Evolutionary conservation across 192 early-diverging fungal genomes (phyloP).

Genomic region (Glomus cerebriforme): DNA sequence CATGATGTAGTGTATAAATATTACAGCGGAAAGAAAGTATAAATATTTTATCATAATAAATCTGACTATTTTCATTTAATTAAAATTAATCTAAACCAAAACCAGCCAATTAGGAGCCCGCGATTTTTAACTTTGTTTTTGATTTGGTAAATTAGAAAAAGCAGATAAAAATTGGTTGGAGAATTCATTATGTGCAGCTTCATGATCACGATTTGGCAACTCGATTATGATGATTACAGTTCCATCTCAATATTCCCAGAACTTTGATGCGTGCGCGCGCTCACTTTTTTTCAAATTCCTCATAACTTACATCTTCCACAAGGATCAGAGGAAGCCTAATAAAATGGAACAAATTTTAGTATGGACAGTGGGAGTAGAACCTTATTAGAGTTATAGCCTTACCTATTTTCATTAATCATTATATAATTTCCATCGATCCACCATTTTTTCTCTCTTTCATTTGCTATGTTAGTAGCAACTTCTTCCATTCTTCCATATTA

Average conservation of each 20-base stretch:
- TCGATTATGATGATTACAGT: conserved; percentile 11
- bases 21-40: too few relatives aligned
- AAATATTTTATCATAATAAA: too few relatives aligned
- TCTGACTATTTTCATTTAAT: too few relatives aligned
- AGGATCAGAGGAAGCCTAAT: neutral
- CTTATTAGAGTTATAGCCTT: neutral
- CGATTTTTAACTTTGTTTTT: too few relatives aligned
- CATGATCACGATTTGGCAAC: conserved; percentile 7
- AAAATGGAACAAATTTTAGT: neutral
- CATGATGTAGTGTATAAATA: too few relatives aligned
- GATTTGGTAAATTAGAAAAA: too few relatives aligned
- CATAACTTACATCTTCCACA: neutral
- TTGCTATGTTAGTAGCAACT: neutral
- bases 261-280: neutral
- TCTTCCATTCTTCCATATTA: conserved; percentile 3
- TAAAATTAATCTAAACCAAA: too few relatives aligned
- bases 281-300: neutral
- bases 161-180: neutral
- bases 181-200: neutral
- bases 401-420: neutral
- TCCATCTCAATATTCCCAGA: neutral
- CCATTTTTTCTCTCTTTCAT: neutral
- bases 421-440: neutral
- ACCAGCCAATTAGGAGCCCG: too few relatives aligned
- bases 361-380: neutral